Conservation (phyloP, 2,329 filamentous ascomycete genomes). For the Spiromastix sp. region DNA sequence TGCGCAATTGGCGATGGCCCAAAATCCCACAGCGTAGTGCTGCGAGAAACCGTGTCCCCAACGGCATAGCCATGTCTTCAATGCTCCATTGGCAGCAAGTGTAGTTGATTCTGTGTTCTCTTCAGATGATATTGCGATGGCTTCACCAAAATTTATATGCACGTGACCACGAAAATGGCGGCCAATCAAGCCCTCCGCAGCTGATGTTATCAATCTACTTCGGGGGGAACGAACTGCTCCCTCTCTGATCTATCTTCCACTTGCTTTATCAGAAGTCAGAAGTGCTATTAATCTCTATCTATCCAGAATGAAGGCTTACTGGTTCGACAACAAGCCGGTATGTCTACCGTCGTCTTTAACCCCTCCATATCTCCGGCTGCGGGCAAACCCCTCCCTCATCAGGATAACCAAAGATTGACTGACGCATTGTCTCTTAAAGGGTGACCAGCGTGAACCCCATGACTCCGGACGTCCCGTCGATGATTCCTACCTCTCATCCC, state of each 20-base stretch:
- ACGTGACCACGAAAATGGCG: no score
- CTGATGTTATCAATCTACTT: no score
- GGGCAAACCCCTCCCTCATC: background rate
- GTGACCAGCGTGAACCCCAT: conserved; percentile 86
- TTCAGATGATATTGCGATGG: no score
- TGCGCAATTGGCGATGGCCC: conserved; percentile 14
- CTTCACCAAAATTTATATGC: no score
- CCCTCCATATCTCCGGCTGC: background rate
- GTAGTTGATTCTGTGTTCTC: no score
- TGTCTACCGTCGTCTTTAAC: conserved; percentile 10
- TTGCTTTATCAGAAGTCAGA: no score
- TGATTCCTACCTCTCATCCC: conserved; percentile 53
- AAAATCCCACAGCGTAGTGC: conserved; percentile 18
- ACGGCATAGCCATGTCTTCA: conserved; percentile 29
- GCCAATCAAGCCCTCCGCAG: no score
- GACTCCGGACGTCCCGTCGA: conserved; percentile 66
- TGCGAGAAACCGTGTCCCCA: conserved; percentile 22
- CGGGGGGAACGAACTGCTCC: no score
- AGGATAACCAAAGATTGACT: conserved; percentile 3
- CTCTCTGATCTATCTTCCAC: background rate
- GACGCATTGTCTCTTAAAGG: conserved; percentile 46
- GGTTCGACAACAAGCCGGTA: conserved; percentile 58
- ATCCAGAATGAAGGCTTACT: conserved; percentile 58
- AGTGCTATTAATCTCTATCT: no score
- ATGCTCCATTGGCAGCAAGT: no score